Conservation (phyloP, 306 rosid genomes). For the Cucumis sativus region DNA sequence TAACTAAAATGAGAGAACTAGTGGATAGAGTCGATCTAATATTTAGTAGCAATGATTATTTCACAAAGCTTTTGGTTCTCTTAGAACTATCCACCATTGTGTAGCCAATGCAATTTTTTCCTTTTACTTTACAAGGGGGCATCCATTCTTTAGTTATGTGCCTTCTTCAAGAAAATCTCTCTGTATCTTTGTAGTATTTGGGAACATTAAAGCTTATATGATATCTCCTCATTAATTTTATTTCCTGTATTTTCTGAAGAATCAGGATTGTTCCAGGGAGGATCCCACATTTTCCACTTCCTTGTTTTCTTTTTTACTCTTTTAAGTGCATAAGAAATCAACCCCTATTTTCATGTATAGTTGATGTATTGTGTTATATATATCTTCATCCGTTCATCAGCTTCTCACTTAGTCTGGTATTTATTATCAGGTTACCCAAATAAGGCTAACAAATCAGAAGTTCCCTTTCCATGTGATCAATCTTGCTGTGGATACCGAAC, state of each 20-base stretch:
- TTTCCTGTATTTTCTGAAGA: background rate
- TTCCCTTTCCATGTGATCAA: slow-evolving; percentile 38
- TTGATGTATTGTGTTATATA: background rate
- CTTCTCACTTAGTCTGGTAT: slow-evolving; percentile 5
- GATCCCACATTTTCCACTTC: background rate
- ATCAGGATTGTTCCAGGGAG: background rate
- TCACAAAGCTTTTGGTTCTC: background rate
- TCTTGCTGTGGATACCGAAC: slow-evolving; percentile 68
- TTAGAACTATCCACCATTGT: background rate
- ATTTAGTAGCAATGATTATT: background rate
- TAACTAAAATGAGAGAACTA: background rate
- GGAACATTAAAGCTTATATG: background rate
- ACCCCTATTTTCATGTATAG: background rate
- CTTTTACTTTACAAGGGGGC: background rate
- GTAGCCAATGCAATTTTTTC: background rate
- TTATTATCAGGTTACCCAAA: slow-evolving; percentile 65
- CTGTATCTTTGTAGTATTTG: background rate
- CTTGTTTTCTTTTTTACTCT: background rate
- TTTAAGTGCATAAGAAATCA: background rate
- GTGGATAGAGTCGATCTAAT: background rate
- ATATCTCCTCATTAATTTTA: background rate
- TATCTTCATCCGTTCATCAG: background rate
- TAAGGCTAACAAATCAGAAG: slow-evolving; percentile 54
- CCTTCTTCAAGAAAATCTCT: background rate
- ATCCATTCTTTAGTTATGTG: background rate